Percentiles rank a stretch among this genome's conserved stretches.
phyloP scores from a whole-genome alignment of 1,139 yeast species.

The Hemisphaericaspora subhashii region DNA sequence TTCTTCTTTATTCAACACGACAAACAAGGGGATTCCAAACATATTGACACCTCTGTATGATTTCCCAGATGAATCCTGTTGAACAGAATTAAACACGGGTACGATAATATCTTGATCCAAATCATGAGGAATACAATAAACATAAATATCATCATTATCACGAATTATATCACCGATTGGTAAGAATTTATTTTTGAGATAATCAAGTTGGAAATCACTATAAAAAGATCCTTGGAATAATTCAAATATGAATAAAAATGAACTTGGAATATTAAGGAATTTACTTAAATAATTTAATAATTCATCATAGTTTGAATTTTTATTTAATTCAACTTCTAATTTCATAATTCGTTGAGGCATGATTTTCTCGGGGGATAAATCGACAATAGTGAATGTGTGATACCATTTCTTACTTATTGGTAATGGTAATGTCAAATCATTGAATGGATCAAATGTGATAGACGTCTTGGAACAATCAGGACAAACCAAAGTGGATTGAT shows the following conservation, averaged over 20 bases:
- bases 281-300: constrained; percentile 60
- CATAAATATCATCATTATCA: constrained; percentile 61
- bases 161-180: constrained; percentile 72
- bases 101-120: constrained; percentile 51
- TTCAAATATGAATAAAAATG: constrained; percentile 63
- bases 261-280: constrained; percentile 44
- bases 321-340: constrained; percentile 71
- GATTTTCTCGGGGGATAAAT: constrained; percentile 50
- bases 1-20: constrained; percentile 53
- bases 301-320: constrained; percentile 64
- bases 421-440: constrained; percentile 84
- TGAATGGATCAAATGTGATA: constrained; percentile 91
- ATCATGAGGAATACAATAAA: constrained; percentile 63
- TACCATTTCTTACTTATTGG: constrained; percentile 80
- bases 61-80: constrained; percentile 41
- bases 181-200: constrained; percentile 56
- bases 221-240: constrained; percentile 69
- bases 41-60: constrained; percentile 36
- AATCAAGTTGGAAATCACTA: constrained; percentile 64
- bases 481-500: constrained; percentile 85
- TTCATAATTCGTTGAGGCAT: constrained; percentile 25
- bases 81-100: constrained; percentile 64
- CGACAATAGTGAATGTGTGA: constrained; percentile 62
- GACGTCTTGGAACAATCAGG: constrained; percentile 82
- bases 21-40: constrained; percentile 77